phyloP scores from a whole-genome alignment of 192 early-diverging fungal genomes.

The Backusella tuberculispora region DNA sequence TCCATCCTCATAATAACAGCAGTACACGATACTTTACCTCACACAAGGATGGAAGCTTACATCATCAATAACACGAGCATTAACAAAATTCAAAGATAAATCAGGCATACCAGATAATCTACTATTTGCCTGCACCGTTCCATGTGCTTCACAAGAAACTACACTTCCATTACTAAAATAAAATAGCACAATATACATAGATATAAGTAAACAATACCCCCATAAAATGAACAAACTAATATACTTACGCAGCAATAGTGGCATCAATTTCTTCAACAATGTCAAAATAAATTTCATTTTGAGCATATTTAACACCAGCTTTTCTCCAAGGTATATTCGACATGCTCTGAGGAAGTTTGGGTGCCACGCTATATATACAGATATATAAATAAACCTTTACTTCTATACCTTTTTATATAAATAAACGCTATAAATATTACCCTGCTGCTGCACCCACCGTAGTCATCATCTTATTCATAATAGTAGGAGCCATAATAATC shows the following conservation, averaged over 20 bases:
- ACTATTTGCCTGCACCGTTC: slow-evolving; percentile 77
- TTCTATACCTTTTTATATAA: neutral
- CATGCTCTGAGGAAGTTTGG: slow-evolving; percentile 64
- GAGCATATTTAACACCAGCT: slow-evolving; percentile 82
- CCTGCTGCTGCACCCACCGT: slow-evolving; percentile 69
- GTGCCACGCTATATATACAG: slow-evolving; percentile 46
- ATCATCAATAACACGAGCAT: slow-evolving; percentile 75
- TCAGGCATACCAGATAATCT: slow-evolving; percentile 93
- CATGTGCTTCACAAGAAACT: slow-evolving; percentile 78
- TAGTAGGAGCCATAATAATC: slow-evolving; percentile 84
- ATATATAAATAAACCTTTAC: neutral
- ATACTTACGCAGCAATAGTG: slow-evolving; percentile 68
- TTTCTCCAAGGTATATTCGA: slow-evolving; percentile 88
- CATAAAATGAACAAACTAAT: neutral
- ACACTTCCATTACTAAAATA: slow-evolving; percentile 61
- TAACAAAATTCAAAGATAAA: slow-evolving; percentile 72
- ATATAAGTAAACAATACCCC: neutral
- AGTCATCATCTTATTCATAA: slow-evolving; percentile 85
- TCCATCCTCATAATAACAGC: too few species aligned
- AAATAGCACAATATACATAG: neutral
- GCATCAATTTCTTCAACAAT: slow-evolving; percentile 89
- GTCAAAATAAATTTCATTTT: slow-evolving; percentile 96
- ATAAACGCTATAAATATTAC: slow-evolving; percentile 29
- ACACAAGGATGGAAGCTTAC: slow-evolving; percentile 92
- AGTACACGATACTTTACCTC: slow-evolving; percentile 37